Percentiles rank a stretch among this genome's conserved stretches.
Evolutionary conservation across 208 protist genomes (phyloP).

Genomic region (Trypanosoma rangeli): DNA sequence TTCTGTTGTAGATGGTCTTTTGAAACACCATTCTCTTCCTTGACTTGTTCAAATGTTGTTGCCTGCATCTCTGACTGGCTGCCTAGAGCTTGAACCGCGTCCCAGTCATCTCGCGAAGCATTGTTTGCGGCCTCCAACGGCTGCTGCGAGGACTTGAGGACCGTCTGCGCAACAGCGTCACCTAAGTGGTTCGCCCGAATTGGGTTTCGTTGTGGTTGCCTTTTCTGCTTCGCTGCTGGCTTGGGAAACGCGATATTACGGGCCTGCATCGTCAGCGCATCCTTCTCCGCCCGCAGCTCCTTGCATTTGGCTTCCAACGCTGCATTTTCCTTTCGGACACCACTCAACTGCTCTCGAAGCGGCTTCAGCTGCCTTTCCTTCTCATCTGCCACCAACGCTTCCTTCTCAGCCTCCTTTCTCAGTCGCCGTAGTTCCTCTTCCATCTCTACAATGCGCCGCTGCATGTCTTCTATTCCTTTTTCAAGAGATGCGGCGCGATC

Average conservation of each 20-base stretch:
- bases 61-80: background rate
- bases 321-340: constrained; percentile 18
- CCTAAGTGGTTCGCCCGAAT: background rate
- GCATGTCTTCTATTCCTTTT: constrained; percentile 19
- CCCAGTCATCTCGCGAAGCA: background rate
- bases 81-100: background rate
- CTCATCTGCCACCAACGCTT: constrained; percentile 6
- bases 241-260: background rate
- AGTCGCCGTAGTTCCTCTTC: constrained; percentile 30
- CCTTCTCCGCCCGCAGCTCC: constrained; percentile 33
- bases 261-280: background rate
- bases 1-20: constrained; percentile 15
- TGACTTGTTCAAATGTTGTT: background rate
- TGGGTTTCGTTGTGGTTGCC: background rate
- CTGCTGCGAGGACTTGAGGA: background rate
- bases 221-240: background rate
- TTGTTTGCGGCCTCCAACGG: background rate
- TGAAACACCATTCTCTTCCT: background rate
- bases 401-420: constrained; percentile 20
- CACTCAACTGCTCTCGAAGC: constrained; percentile 33
- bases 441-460: background rate
- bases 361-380: constrained; percentile 31
- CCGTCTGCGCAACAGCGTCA: background rate
- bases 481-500: constrained; percentile 28
- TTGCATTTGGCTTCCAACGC: constrained; percentile 12